Evolutionary conservation across 2,329 filamentous ascomycete genomes (phyloP), one percentile per base, ranked within the genome.

Genomic region (Fusarium kyushuense): DNA sequence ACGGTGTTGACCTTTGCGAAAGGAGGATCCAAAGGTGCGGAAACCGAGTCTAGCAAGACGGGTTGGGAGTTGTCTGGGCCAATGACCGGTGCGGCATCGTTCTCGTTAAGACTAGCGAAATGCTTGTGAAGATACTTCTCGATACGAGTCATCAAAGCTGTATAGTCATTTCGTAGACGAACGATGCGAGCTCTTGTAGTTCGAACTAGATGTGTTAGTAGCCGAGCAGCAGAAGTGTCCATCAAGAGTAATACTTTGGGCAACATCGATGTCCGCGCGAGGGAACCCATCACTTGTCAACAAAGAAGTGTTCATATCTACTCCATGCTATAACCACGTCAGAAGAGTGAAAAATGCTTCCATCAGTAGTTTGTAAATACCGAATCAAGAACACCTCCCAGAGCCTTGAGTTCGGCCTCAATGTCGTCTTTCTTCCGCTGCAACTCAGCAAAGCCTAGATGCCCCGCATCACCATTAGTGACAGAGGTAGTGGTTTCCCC

Each of bases 1-100:
- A 99, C 92, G 54, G 87, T 92, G 76, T 97, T 97, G 71, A 99
- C 92, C 77, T 89, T 96, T 32, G 96, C 96, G 77, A 99, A 99
- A 17, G 76, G 71, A n/a, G 73, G 70, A 17, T 78, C 74, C 36
- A 77, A 59, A 8, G 60, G 38, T 17, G 73, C 65, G 17, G 70
- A 48, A 35, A 74, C 58, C 6, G 77, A 75, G 52, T 79, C 77
- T 38, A 75, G 70, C 12, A 79, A 47, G n/a, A 73, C 79, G 77
- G 69, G 46, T 69, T 65, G 68, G 10, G 51, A 57, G 33, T 75
- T 58, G 73, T 75, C 53, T 60, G 70, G 25, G 64, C 56, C 29
- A 32, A 68, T 43, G 12, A 63, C 54, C 17, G 54, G 41, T 16
- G 63, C 47, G 60, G 65, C 79, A 54, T 85, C 81, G 27, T 82